These are phyloP conservation scores for Ajuga reptans DNA, from an alignment of 305 asterid genomes.

Conservation along the genomic window DNA sequence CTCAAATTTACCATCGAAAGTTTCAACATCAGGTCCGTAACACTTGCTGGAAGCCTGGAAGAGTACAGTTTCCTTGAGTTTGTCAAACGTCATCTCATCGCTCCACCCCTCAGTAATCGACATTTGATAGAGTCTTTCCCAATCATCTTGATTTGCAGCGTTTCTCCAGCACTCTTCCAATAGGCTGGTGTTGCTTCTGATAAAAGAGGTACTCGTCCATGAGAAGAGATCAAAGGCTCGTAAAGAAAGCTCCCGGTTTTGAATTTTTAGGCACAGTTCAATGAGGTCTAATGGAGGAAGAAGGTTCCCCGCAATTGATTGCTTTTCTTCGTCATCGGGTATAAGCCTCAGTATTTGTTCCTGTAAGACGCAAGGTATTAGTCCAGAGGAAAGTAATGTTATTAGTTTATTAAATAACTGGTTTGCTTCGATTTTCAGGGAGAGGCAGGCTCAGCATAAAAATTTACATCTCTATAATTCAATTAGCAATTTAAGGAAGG, in stretches of 20 bases:
- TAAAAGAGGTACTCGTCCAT: conserved; percentile 73
- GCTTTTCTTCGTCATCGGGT: conserved; percentile 54
- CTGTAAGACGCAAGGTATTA: conserved; percentile 33
- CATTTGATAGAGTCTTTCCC: conserved; percentile 53
- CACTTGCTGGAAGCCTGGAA: conserved; percentile 74
- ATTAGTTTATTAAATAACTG: neutral
- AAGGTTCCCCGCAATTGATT: conserved; percentile 41
- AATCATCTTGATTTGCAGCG: conserved; percentile 80
- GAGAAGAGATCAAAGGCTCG: conserved; percentile 75
- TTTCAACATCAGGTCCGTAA: conserved; percentile 58
- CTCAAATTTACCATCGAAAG: conserved; percentile 53
- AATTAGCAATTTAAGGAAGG: neutral
- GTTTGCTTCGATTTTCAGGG: neutral
- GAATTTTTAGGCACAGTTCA: conserved; percentile 58
- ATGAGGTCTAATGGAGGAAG: conserved; percentile 72
- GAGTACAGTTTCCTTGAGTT: conserved; percentile 53
- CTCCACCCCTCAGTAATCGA: conserved; percentile 69
- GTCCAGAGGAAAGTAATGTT: neutral
- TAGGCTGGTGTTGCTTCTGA: conserved; percentile 53
- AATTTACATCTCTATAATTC: neutral
- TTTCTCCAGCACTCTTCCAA: conserved; percentile 95
- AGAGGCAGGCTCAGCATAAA: neutral
- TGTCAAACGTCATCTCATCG: conserved; percentile 51
- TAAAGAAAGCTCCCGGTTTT: conserved; percentile 45
- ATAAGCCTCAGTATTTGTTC: conserved; percentile 53